Conservation (phyloP, 2,329 filamentous ascomycete species). For the Thielaviopsis punctulata region DNA sequence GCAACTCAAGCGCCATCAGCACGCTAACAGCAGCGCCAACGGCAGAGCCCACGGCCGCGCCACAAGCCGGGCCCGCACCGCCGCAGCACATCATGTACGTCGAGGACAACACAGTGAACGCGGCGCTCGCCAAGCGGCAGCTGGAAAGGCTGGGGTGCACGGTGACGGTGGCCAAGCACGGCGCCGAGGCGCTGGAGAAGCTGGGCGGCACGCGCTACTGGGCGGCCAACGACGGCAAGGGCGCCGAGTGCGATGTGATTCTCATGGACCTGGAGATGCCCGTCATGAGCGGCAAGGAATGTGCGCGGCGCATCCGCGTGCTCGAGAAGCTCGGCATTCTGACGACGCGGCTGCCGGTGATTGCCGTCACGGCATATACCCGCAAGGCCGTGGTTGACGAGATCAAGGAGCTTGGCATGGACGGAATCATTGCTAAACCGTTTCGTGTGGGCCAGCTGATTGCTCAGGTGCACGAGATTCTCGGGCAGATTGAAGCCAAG, state of each 20-base stretch:
- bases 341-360: conserved; percentile 52
- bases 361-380: conserved; percentile 71
- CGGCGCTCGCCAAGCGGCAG: conserved; percentile 44
- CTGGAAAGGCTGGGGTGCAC: conserved; percentile 42
- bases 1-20: neutral
- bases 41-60: conserved; percentile 10
- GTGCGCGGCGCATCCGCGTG: conserved; percentile 50
- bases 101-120: conserved; percentile 52
- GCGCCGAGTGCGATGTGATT: conserved; percentile 45
- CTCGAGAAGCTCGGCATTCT: conserved; percentile 46
- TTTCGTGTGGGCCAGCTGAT: conserved; percentile 59
- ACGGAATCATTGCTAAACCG: conserved; percentile 64
- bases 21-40: conserved; percentile 17
- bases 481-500: conserved; percentile 19
- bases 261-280: conserved; percentile 77
- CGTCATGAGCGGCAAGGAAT: conserved; percentile 65
- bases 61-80: conserved; percentile 15
- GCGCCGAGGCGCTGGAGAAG: conserved; percentile 42
- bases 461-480: conserved; percentile 45
- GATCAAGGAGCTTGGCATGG: conserved; percentile 22
- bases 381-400: conserved; percentile 26
- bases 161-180: conserved; percentile 47
- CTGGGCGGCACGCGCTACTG: conserved; percentile 39
- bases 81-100: conserved; percentile 44
- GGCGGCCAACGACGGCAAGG: conserved; percentile 28